Base-by-base conservation (phyloP, 306 rosid species). In the Trifolium repens region DNA sequence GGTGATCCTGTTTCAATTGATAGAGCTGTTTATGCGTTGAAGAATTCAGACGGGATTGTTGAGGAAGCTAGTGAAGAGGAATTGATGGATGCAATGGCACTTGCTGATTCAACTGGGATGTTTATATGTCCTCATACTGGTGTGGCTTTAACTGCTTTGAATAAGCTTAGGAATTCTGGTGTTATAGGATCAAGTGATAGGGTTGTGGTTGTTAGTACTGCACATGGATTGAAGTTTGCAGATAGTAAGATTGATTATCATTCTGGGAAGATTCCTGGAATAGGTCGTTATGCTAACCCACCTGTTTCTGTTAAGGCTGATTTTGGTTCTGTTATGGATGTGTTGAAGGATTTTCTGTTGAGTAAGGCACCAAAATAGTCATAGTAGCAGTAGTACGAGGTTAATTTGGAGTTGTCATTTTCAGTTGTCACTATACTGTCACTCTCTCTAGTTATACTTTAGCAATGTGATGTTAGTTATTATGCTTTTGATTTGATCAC, bases 1-100 rank as follows among this genome's bases (percentile, higher is more conserved):
- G 96, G 98, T 2, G 98, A 93, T 44, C 96, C 98, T 1, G 96
- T 93, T 74, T 91, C 96, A 0, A 93, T 93, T 0, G 96, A 91
- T 3, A 79, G 98, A 72, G 98, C 96, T 0, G 98, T 93, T 64
- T 58, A 76, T 71, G 96, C 98, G 1, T 62, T 91, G n/a, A 57
- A 77, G 82, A 85, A 77, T 40, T 86, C 90, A 0, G 32, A 88
- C 14, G 98, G 98, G 79, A 93, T 93, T 14, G 98, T 90, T 3
- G 96, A 90, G 86, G 98, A 93, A 78, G 96, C 96, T 0, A 86
- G 84, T 0, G 96, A 90, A 78, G 89, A 87, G 77, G 98, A 93
- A 44, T 70, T 93, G 3, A 90, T 93, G 98, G 93, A 93, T 54
- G 96, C 96, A 1, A 90, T 82, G 91, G 94, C 90, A 1, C 83